A percentile compares a stretch with the other conserved stretches of the same genome.
phyloP scores from a whole-genome alignment of 1,139 yeast species.

The Meyerozyma carpophila region DNA sequence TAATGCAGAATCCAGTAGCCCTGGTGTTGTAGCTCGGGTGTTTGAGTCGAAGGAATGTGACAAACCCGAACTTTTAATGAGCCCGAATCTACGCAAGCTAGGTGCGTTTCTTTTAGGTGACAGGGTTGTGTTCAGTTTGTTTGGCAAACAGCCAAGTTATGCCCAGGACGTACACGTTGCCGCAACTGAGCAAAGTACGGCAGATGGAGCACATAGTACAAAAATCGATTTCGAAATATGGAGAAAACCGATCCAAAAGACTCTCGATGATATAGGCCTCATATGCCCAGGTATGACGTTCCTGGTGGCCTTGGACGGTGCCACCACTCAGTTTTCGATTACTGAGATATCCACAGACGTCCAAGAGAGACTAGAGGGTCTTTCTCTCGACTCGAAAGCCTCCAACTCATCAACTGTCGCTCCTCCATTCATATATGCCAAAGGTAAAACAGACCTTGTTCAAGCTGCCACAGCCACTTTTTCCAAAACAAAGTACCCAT shows the following conservation, averaged over 20 bases:
- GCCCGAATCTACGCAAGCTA: slow-evolving; percentile 43
- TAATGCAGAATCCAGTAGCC: slow-evolving; percentile 39
- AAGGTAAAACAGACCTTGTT: slow-evolving; percentile 28
- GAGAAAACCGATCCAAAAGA: slow-evolving; percentile 23
- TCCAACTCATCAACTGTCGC: slow-evolving; percentile 20
- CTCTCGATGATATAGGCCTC: slow-evolving; percentile 47
- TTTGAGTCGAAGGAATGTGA: slow-evolving; percentile 34
- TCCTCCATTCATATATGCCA: slow-evolving; percentile 42
- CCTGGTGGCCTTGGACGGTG: slow-evolving; percentile 2
- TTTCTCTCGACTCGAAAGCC: neutral
- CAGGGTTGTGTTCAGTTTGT: slow-evolving; percentile 48
- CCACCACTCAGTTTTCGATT: slow-evolving; percentile 9
- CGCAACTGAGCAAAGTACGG: neutral
- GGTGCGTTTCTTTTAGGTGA: slow-evolving; percentile 71
- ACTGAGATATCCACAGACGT: slow-evolving; percentile 17
- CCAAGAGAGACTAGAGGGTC: neutral
- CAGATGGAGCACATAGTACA: neutral
- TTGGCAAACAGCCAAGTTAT: slow-evolving; percentile 44
- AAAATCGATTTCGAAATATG: slow-evolving; percentile 6
- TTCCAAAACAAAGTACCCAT: slow-evolving; percentile 26
- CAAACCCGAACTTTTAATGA: slow-evolving; percentile 50
- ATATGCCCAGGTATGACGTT: slow-evolving; percentile 49
- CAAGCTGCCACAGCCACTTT: slow-evolving; percentile 9
- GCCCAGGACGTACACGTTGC: slow-evolving; percentile 20
- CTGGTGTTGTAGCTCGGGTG: slow-evolving; percentile 43